Evolutionary conservation across 2,329 filamentous ascomycete species (phyloP), one percentile per base, ranked within the genome.

Genomic region (Coniochaeta hoffmannii): DNA sequence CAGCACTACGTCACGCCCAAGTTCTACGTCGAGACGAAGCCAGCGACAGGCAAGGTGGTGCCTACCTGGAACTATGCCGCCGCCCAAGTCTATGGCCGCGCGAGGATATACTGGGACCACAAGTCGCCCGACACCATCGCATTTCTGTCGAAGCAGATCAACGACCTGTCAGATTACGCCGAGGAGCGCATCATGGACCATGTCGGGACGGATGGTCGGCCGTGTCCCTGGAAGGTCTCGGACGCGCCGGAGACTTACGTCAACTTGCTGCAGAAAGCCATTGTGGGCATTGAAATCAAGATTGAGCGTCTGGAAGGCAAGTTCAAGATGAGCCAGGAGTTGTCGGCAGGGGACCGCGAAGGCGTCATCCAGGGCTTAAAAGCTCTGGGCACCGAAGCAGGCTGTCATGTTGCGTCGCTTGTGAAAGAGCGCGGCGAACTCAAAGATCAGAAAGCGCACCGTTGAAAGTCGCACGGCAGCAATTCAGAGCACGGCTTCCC

Each of bases 11-110:
- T 88, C 5, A 87, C 85, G 0, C 83, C 85, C 1, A 84, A 86
- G 57, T 88, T 87, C 68, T 88, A 88, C 70, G 74, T 70, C 11
- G 76, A 83, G 60, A 87, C 85, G 1, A 88, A 88, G 64, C 85
- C 83, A 0, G 65, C 63, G 0, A 83, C 78, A 0, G 85, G 77
- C 11, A 88, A 88, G 61, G 85, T 87, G 0, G 85, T 86, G 5
- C 84, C 84, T 0, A 89, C 85, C 0, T 88, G 85, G 86, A 84
- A 89, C 66, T 89, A 88, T 61, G 73, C 81, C 0, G 83, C 85
- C 0, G 84, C 77, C 0, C 82, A 88, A 66, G 81, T 74, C 0
- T 87, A 87, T 60, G 85, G 85, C 1, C 74, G 67, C 1, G 79
- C 80, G 1, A 78, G 58, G 0, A 68, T 87, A 4, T 81, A 76